phyloP scores from a whole-genome alignment of 1,284 basidiomycete species.

The Leccinum pallidistipes region DNA sequence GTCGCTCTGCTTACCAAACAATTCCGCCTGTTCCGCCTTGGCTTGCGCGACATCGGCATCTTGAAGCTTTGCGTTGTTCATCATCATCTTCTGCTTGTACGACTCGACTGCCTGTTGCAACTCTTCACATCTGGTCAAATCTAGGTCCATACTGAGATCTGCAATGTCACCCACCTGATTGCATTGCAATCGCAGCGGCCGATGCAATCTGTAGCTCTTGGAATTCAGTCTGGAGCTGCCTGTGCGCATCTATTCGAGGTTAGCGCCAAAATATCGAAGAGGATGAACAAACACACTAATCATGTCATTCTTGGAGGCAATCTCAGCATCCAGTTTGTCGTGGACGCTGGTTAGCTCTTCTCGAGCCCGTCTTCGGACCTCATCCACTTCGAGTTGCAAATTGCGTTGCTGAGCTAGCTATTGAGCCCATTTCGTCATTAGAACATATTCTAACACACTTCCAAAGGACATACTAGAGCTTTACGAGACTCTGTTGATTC shows the following conservation, averaged over 20 bases:
- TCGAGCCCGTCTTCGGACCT: conserved; percentile 57
- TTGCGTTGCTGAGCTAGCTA: conserved; percentile 71
- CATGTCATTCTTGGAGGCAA: conserved; percentile 56
- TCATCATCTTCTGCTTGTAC: conserved; percentile 63
- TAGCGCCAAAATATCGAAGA: neutral
- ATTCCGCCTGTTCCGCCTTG: conserved; percentile 65
- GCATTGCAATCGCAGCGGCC: conserved; percentile 58
- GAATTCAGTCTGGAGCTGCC: conserved; percentile 58
- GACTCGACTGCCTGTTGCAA: conserved; percentile 62
- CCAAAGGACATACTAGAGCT: conserved; percentile 51
- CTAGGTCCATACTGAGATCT: neutral
- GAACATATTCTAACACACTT: neutral
- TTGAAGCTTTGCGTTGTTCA: conserved; percentile 64
- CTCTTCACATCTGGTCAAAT: conserved; percentile 40
- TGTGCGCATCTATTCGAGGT: conserved; percentile 49
- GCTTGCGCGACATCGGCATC: conserved; percentile 68
- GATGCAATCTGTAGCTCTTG: conserved; percentile 69
- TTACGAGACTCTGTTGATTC: conserved; percentile 73
- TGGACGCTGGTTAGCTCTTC: conserved; percentile 55
- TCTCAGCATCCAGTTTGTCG: conserved; percentile 56
- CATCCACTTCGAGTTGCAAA: conserved; percentile 62
- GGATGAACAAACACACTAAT: conserved; percentile 41
- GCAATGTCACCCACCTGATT: conserved; percentile 47
- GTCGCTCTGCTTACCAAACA: conserved; percentile 53
- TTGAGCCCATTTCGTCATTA: conserved; percentile 4